phyloP scores from a whole-genome alignment of 768 basidiomycete genomes.

The Sistotremastrum niveocremeum region DNA sequence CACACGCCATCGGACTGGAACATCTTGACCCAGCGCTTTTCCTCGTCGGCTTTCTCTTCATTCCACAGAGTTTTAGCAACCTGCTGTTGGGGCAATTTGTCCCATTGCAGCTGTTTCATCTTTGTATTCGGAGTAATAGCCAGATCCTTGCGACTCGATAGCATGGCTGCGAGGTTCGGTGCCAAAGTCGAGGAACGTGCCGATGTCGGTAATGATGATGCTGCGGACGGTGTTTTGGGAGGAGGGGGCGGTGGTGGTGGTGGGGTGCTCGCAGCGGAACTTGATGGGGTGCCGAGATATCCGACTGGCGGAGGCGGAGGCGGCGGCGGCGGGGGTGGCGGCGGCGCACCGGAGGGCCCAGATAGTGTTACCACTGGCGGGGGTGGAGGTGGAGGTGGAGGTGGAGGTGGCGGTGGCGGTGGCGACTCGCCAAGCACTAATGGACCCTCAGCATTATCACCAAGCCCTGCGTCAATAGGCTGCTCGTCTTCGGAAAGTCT shows the following conservation, averaged over 20 bases:
- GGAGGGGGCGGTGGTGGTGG: conserved; percentile 27
- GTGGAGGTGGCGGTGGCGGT: conserved; percentile 11
- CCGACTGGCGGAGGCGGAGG: conserved; percentile 16
- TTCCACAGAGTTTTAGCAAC: conserved; percentile 80
- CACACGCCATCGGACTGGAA: conserved; percentile 80
- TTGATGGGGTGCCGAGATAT: conserved; percentile 6
- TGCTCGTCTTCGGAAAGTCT: conserved; percentile 26
- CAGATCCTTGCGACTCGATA: conserved; percentile 71
- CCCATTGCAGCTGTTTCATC: conserved; percentile 99
- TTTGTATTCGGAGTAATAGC: conserved; percentile 72
- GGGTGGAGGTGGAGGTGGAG: conserved; percentile 13
- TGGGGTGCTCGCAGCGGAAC: conserved; percentile 23
- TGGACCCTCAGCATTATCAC: conserved; percentile 14
- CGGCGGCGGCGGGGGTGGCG: conserved; percentile 16
- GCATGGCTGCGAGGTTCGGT: conserved; percentile 38
- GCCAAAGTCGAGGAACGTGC: conserved; percentile 37
- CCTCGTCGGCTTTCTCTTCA: conserved; percentile 37
- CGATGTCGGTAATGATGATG: conserved; percentile 22
- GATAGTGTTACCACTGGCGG: conserved; percentile 16
- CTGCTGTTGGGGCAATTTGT: conserved; percentile 86
- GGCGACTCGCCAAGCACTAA: neutral
- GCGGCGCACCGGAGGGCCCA: conserved; percentile 2
- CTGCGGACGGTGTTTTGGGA: conserved; percentile 21
- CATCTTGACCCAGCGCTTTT: conserved; percentile 72
- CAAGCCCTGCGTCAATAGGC: conserved; percentile 4